Evolutionary conservation across 2,329 filamentous ascomycete genomes (phyloP), one percentile per base, ranked within the genome.

Genomic region (Helotiales sp.): DNA sequence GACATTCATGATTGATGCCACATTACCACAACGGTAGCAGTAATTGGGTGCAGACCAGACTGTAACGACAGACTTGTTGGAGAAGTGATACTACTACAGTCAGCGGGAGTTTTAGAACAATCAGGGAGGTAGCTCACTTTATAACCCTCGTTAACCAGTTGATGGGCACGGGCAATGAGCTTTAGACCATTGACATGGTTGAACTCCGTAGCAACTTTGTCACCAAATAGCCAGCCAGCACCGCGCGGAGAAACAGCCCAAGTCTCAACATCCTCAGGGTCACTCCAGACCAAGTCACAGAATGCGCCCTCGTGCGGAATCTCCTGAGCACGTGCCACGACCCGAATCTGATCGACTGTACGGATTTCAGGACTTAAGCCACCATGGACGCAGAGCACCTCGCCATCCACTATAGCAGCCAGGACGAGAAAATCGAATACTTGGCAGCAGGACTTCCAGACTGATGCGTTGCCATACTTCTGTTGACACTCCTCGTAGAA

Each of bases 31-130:
- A 47, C 76, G 72, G 62, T 77, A 77, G 66, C 76, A 77, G 66
- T 78, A 78, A 60, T 78, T 78, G 15, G 76, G 76, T 22, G 76
- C 76, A 24, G 74, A 77, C 81, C 86, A 89, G 24, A 89, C 86
- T 1, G 86, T 89, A 17, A 96, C 93, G 40, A 97, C 93, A 12
- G 96, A 96, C 76, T 95, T 93, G 73, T 96, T 90, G 54, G 89
- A 83, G 76, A 98, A 98, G 72, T 98, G 93, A 73, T 96, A 98
- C 84, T 91, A 56, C 17, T 13, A 19, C 17, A 42, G 25, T 24
- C 1, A 38, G 38, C 12, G 17, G 13, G 19, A 17, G 10, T n/a
- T 24, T 25, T 6, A 9, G 1, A 13, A 19, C 2, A 19, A 24
- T 7, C 5, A n/a, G 40, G 5, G 27, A 44, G 27, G 9, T 9